Base-by-base conservation (phyloP, 1,284 basidiomycete species). In the Trametes hirsuta region DNA sequence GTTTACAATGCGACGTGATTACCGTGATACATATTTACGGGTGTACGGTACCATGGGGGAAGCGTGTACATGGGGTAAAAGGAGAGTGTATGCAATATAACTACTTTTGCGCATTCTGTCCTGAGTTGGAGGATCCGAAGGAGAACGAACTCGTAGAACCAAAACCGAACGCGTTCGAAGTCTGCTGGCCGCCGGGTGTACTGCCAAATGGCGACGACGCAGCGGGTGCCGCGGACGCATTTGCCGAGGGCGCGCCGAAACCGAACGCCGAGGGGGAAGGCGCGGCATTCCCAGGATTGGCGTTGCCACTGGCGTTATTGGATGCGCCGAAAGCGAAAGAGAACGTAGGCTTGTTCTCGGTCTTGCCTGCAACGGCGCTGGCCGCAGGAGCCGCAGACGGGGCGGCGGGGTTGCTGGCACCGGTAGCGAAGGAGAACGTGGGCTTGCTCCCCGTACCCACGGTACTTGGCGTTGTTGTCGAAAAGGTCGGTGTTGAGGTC, bases 131-230 rank as follows among this genome's bases (percentile, higher is more conserved):
- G 21, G 30, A 30, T 30, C 68, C 64, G 58, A 79, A 79, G 37
- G 72, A 69, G 64, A 79, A 79, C 4, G 74, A 58, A 14, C 62
- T 52, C n/a, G 65, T 58, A 14, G 64, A 56, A 1, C 59, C 64
- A 39, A 62, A 64, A 22, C 41, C 24, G 47, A 63, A 66, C 12
- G 66, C 68, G 52, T 70, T 68, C 0, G 64, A 25, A 55, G 70
- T 71, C 21, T 49, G 49, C 14, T 60, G n/a, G 39, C 41, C 36
- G 24, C 49, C 45, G 30, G 34, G 24, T 30, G 47, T 47, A 37
- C 55, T 47, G 21, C 66, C 56, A 44, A 65, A 64, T 14, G 58
- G 52, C 24, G 66, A 62, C 14, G 60, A 34, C 4, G 61, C 55
- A 10, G 62, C 37, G 6, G 52, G 30, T 9, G 53, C 35, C 34